Percentiles rank a stretch among this genome's conserved stretches.
phyloP scores from a whole-genome alignment of 2,329 filamentous ascomycete genomes.

The Diaporthe helianthi region DNA sequence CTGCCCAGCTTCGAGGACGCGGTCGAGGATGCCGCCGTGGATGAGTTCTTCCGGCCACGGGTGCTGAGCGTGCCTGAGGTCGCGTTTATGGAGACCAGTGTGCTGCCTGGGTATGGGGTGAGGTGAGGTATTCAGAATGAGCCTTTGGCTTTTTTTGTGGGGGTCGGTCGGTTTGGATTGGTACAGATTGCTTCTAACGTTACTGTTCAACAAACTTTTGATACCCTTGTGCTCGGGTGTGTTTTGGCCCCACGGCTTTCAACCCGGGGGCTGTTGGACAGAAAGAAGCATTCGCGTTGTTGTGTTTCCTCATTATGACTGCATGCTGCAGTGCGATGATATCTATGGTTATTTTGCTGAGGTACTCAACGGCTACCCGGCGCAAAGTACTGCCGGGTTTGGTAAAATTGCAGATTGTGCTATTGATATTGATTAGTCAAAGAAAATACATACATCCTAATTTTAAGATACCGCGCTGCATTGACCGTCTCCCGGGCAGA shows the following conservation, averaged over 20 bases:
- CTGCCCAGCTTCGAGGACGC: slow-evolving; percentile 60
- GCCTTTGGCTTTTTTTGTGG: too few relatives aligned
- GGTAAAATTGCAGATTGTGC: background rate
- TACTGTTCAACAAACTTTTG: background rate
- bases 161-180: background rate
- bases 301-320: background rate
- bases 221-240: slow-evolving; percentile 24
- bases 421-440: background rate
- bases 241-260: slow-evolving; percentile 16
- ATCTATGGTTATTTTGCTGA: background rate
- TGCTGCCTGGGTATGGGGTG: slow-evolving; percentile 41
- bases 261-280: slow-evolving; percentile 9
- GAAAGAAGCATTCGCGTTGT: slow-evolving; percentile 21
- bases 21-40: slow-evolving; percentile 53
- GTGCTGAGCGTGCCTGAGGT: slow-evolving; percentile 45
- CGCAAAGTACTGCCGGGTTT: background rate
- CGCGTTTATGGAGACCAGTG: slow-evolving; percentile 37
- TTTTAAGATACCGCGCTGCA: background rate
- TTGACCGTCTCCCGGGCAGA: background rate
- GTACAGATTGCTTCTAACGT: background rate
- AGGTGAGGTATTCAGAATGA: too few relatives aligned
- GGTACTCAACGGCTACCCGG: background rate
- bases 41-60: slow-evolving; percentile 52
- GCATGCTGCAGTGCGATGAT: background rate
- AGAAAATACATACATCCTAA: background rate